Conservation (phyloP, 2,329 filamentous ascomycete species). For the Pseudocercospora fuligena region DNA sequence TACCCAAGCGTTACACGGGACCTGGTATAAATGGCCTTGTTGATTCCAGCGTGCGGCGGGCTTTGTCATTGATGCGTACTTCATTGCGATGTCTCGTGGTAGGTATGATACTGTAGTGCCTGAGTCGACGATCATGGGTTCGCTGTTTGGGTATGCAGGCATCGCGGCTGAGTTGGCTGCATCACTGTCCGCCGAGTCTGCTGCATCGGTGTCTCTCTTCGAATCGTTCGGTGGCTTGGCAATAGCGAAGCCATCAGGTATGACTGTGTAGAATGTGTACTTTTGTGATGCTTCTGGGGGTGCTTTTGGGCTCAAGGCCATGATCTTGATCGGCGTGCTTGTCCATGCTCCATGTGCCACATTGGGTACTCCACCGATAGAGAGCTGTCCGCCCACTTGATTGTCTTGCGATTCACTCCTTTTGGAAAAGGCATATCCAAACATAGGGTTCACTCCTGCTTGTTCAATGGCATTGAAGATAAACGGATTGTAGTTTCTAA, state of each 20-base stretch:
- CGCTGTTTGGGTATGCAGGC: background rate
- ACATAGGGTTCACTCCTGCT: conserved; percentile 49
- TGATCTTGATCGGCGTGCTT: background rate
- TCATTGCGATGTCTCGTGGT: background rate
- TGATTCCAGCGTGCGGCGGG: background rate
- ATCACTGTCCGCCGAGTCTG: background rate
- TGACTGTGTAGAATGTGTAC: conserved; percentile 3
- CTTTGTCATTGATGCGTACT: background rate
- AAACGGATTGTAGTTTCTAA: conserved; percentile 50
- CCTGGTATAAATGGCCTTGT: background rate
- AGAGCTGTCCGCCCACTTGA: background rate
- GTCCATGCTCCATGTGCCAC: background rate
- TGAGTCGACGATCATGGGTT: background rate
- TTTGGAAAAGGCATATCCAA: conserved; percentile 39
- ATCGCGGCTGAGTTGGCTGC: too few relatives aligned
- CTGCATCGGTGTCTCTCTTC: background rate
- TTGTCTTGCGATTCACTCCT: conserved; percentile 29
- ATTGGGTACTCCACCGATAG: background rate
- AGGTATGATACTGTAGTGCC: background rate
- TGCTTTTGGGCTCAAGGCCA: background rate
- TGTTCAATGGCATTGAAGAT: conserved; percentile 54
- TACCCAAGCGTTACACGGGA: background rate
- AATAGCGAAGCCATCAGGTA: background rate
- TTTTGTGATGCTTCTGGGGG: background rate
- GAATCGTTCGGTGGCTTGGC: background rate